Evolutionary conservation across 768 basidiomycete species (phyloP).

Genomic region (Auricularia auricula-judae): DNA sequence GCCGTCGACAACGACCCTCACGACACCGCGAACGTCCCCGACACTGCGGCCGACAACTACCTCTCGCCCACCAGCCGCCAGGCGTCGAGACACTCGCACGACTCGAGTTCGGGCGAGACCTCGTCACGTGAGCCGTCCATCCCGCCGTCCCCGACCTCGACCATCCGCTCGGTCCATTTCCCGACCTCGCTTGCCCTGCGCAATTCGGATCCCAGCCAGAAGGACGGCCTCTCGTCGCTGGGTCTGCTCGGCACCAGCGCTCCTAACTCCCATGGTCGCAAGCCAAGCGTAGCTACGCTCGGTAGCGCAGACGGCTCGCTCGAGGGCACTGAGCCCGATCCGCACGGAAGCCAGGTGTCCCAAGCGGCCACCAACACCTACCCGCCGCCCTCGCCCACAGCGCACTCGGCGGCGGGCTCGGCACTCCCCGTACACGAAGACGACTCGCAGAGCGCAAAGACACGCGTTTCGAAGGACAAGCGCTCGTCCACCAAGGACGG

Average conservation of each 20-base stretch:
- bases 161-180: conserved; percentile 51
- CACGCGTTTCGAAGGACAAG: conserved; percentile 16
- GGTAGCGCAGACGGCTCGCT: conserved; percentile 31
- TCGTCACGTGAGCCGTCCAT: conserved; percentile 5
- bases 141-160: conserved; percentile 73
- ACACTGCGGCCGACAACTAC: background rate
- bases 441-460: background rate
- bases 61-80: background rate
- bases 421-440: conserved; percentile 11
- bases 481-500: conserved; percentile 8
- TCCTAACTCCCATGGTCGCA: conserved; percentile 33
- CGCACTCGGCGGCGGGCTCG: conserved; percentile 11
- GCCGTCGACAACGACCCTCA: conserved; percentile 12
- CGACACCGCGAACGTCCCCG: background rate
- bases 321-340: conserved; percentile 43
- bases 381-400: conserved; percentile 26
- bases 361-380: conserved; percentile 24
- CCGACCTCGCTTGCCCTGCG: conserved; percentile 45
- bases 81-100: conserved; percentile 21
- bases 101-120: conserved; percentile 9
- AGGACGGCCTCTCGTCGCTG: conserved; percentile 40
- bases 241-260: conserved; percentile 29
- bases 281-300: conserved; percentile 46
- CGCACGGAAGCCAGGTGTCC: conserved; percentile 16
- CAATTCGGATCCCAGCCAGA: conserved; percentile 48